These are phyloP conservation scores for Apiospora hydei DNA, from an alignment of 2,329 filamentous ascomycete species.

Conservation along the genomic window DNA sequence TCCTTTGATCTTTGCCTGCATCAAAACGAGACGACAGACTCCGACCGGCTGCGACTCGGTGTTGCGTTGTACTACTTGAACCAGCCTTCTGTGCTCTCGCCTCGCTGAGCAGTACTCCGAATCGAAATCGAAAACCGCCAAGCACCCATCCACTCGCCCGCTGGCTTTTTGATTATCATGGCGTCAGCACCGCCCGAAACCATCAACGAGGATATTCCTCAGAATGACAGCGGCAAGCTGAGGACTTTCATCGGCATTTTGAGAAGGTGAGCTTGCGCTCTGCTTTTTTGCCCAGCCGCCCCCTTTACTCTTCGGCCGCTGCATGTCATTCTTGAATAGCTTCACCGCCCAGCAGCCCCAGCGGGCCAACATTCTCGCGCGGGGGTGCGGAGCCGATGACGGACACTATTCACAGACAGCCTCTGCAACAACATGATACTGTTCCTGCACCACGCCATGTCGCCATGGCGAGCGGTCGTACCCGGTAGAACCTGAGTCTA, in stretches of 20 bases:
- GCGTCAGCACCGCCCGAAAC: constrained; percentile 35
- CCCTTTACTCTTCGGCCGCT: background rate
- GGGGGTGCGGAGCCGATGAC: constrained; percentile 27
- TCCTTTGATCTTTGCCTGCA: background rate
- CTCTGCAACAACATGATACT: background rate
- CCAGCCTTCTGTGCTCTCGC: background rate
- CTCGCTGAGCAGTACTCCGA: background rate
- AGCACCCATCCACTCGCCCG: background rate
- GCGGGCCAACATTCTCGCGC: constrained; percentile 22
- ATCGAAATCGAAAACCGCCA: background rate
- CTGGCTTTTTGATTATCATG: constrained; percentile 32
- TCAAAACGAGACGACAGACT: background rate
- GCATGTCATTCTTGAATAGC: constrained; percentile 17
- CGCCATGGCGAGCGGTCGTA: constrained; percentile 13
- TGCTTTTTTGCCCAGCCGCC: background rate
- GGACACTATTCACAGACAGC: constrained; percentile 24
- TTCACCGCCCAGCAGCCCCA: constrained; percentile 25
- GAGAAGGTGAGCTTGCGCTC: constrained; percentile 71
- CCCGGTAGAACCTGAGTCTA: constrained; percentile 33
- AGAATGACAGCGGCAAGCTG: constrained; percentile 86
- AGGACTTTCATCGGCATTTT: constrained; percentile 88
- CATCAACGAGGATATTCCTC: constrained; percentile 44
- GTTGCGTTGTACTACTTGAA: background rate
- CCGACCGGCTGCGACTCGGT: background rate
- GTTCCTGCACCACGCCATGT: background rate